Evolutionary conservation across 176 grass and related monocot genomes (phyloP), one percentile per base, ranked within the genome.

Genomic region (Oryza australiensis): DNA sequence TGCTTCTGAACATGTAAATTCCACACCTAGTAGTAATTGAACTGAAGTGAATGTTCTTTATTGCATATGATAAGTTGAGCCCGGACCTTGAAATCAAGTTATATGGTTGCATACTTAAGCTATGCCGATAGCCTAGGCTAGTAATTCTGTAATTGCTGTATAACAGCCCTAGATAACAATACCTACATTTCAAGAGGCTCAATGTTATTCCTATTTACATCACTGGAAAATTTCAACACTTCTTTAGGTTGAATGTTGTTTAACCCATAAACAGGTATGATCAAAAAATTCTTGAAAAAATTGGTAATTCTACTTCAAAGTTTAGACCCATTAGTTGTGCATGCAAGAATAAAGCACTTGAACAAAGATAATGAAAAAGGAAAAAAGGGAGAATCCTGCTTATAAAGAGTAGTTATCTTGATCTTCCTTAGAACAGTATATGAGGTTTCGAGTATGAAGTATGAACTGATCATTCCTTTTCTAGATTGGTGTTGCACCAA

Each of bases 211-310:
- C 22, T 32, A 80, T 85, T 24, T 60, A 81, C 14, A 40, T 13
- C 22, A 13, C 38, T n/a, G 41, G 30, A 22, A 34, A 70, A 63
- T 75, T 65, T 85, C 82, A 70, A 40, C 30, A 71, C 64, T 81
- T 16, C 22, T 43, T 74, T 18, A 83, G 64, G 53, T 63, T 81
- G 51, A 69, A 81, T 85, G 30, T 43, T 0, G 6, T 43, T 64
- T 22, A 75, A 29, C 29, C 53, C 9, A 28, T 27, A n/a, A 80
- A 75, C 26, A 77, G 59, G 33, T 32, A 51, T 64, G 12, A 64
- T 72, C 40, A 62, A 70, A 30, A 75, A 48, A 30, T 48, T 24
- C 3, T 0, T 48, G 9, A 38, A 75, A 75, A 49, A 38, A 7
- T 16, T 67, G n/a, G 24, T 79, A 27, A 62, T 46, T 76, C 51